Evolutionary conservation across 2,329 filamentous ascomycete species (phyloP).

Genomic region (Paraconiothyrium sp.): DNA sequence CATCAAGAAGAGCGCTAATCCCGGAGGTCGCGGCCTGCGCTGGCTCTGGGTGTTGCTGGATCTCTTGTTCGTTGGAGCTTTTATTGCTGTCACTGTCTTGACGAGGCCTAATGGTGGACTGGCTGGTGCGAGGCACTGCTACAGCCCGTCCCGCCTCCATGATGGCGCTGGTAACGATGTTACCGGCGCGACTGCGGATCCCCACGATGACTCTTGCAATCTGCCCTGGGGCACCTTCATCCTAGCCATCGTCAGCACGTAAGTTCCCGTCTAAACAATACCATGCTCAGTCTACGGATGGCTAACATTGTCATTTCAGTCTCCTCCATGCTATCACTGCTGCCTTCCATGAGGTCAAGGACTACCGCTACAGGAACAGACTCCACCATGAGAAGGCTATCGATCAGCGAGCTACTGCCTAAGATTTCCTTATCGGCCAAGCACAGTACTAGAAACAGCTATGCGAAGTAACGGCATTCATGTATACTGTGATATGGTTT

Average conservation of each 20-base stretch:
- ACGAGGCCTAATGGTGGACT: slow-evolving; percentile 49
- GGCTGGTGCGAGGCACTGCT: slow-evolving; percentile 48
- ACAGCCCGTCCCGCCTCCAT: slow-evolving; percentile 22
- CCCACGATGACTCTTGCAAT: slow-evolving; percentile 44
- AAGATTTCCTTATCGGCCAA: no score
- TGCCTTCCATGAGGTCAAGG: slow-evolving; percentile 51
- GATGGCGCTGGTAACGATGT: slow-evolving; percentile 17
- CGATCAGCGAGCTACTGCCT: not conserved
- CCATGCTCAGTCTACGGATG: not conserved
- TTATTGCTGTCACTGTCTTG: slow-evolving; percentile 56
- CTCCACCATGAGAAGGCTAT: not conserved
- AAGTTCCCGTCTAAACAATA: slow-evolving; percentile 31
- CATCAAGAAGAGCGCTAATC: slow-evolving; percentile 43
- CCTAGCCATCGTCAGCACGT: slow-evolving; percentile 58
- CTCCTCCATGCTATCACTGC: slow-evolving; percentile 56
- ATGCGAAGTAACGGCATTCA: no score
- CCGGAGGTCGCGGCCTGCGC: slow-evolving; percentile 45
- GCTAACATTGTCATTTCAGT: slow-evolving; percentile 29
- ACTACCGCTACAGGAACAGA: slow-evolving; percentile 27
- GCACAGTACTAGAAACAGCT: no score
- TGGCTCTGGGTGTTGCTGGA: slow-evolving; percentile 56
- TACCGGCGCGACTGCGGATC: slow-evolving; percentile 26
- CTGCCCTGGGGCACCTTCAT: slow-evolving; percentile 57
- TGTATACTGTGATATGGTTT: no score
- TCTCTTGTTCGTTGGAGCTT: slow-evolving; percentile 46